phyloP scores from a whole-genome alignment of 2,329 filamentous ascomycete genomes.

The Didymella pomorum region DNA sequence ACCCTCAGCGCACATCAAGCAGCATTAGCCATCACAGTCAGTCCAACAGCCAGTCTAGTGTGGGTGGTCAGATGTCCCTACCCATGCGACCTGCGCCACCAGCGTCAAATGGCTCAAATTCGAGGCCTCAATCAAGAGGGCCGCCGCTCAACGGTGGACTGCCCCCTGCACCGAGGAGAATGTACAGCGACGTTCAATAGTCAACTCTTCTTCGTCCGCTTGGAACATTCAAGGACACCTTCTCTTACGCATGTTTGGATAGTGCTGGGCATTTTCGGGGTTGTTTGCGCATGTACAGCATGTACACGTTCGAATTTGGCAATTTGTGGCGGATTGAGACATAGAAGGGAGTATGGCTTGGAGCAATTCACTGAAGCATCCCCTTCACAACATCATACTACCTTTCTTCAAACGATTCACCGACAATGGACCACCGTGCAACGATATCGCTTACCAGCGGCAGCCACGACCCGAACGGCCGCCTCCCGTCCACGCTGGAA shows the following conservation, averaged over 20 bases:
- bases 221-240: neutral
- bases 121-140: conserved; percentile 35
- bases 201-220: neutral
- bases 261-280: conserved; percentile 11
- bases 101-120: conserved; percentile 38
- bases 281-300: conserved; percentile 5
- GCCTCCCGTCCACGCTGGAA: neutral
- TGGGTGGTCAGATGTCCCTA: conserved; percentile 49
- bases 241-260: conserved; percentile 10
- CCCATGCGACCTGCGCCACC: conserved; percentile 57
- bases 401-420: neutral
- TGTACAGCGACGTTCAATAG: conserved; percentile 46
- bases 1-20: conserved; percentile 55
- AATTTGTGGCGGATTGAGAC: conserved; percentile 11
- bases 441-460: conserved; percentile 3
- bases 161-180: conserved; percentile 42
- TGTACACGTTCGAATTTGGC: conserved; percentile 11
- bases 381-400: neutral
- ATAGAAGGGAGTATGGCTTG: conserved; percentile 9
- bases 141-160: conserved; percentile 37
- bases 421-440: neutral
- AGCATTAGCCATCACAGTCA: conserved; percentile 42
- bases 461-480: neutral
- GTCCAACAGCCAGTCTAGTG: conserved; percentile 21
- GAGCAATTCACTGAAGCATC: conserved; percentile 12